Evolutionary conservation across 2,329 filamentous ascomycete genomes (phyloP).

Genomic region (Colletotrichum spinosum): DNA sequence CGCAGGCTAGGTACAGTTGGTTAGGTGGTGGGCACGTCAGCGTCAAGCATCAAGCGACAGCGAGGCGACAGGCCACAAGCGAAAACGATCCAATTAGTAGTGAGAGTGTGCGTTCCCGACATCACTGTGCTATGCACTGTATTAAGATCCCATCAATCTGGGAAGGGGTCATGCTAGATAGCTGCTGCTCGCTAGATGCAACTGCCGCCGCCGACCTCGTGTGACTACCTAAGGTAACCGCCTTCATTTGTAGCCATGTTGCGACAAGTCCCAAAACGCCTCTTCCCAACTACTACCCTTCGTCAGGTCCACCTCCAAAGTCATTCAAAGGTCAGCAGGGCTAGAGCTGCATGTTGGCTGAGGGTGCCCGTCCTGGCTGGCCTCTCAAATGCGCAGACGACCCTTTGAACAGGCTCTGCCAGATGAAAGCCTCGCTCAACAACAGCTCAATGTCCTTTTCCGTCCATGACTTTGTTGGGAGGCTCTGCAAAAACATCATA

Average conservation of each 20-base stretch:
- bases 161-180: slow-evolving; percentile 4
- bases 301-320: background rate
- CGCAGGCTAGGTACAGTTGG: too few relatives aligned
- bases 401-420: slow-evolving; percentile 97
- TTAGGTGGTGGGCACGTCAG: too few relatives aligned
- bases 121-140: slow-evolving; percentile 31
- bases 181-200: slow-evolving; percentile 7
- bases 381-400: slow-evolving; percentile 88
- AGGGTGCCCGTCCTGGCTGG: slow-evolving; percentile 53
- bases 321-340: background rate
- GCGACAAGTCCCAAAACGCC: slow-evolving; percentile 14
- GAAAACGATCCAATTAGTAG: slow-evolving; percentile 21
- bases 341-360: slow-evolving; percentile 53
- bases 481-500: slow-evolving; percentile 98
- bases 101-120: background rate
- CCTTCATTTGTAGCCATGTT: slow-evolving; percentile 1
- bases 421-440: slow-evolving; percentile 96
- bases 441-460: slow-evolving; percentile 98
- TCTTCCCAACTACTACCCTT: background rate
- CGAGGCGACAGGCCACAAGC: background rate
- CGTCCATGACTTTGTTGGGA: slow-evolving; percentile 94
- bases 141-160: slow-evolving; percentile 20
- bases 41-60: too few relatives aligned
- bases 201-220: slow-evolving; percentile 1
- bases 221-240: background rate